These are phyloP conservation scores for Artemisia annua DNA, from an alignment of 129 eudicot genomes.

Conservation along the genomic window DNA sequence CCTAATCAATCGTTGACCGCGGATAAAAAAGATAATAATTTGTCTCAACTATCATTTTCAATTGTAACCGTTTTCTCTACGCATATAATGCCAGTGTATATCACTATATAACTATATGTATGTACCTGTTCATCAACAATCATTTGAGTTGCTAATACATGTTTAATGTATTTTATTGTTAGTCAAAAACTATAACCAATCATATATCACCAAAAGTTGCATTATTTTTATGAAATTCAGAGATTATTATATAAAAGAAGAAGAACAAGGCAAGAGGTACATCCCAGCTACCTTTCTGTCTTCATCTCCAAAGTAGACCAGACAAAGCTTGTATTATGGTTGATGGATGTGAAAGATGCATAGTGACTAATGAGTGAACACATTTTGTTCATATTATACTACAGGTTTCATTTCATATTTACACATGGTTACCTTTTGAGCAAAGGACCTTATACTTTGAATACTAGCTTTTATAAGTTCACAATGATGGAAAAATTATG, in stretches of 20 bases:
- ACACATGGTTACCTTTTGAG: constrained; percentile 23
- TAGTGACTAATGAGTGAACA: constrained; percentile 1
- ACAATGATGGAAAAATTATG: constrained; percentile 8
- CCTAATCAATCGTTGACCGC: neutral
- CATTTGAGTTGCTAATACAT: too few relatives aligned
- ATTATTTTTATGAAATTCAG: neutral
- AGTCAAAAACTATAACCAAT: too few relatives aligned
- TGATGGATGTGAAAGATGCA: constrained; percentile 31
- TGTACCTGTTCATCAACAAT: too few relatives aligned
- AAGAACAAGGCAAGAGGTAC: constrained; percentile 34
- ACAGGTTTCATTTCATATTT: constrained; percentile 21
- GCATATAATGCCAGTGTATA: neutral
- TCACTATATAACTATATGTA: too few relatives aligned
- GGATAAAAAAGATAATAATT: neutral
- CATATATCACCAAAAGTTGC: too few relatives aligned
- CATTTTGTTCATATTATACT: constrained; percentile 13
- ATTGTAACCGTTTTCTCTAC: too few relatives aligned
- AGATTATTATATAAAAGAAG: constrained; percentile 17
- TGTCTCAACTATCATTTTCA: too few relatives aligned
- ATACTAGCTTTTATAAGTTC: neutral
- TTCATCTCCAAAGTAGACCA: constrained; percentile 29
- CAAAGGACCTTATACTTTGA: constrained; percentile 16
- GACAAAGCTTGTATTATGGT: constrained; percentile 29
- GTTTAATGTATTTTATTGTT: too few relatives aligned
- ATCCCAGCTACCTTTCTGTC: constrained; percentile 33